phyloP scores from a whole-genome alignment of 108 stramenopile species.

The Cyclotella kingstonii region DNA sequence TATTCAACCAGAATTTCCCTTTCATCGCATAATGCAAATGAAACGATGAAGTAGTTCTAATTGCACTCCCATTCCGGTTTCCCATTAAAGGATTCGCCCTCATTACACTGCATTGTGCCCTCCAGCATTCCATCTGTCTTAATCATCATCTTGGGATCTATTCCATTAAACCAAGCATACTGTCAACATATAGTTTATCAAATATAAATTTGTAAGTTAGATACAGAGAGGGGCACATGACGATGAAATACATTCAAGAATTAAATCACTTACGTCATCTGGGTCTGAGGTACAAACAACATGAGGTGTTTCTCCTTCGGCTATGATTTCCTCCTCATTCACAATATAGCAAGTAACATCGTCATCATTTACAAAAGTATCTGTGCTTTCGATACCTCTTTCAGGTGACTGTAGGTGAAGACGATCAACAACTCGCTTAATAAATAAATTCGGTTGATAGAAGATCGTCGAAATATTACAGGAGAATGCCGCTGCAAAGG shows the following conservation, averaged over 20 bases:
- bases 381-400: neutral
- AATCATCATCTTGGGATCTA: constrained; percentile 45
- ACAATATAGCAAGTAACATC: constrained; percentile 52
- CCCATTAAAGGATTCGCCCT: constrained; percentile 51
- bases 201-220: too few relatives aligned
- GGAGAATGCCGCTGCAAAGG: neutral
- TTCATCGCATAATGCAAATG: neutral
- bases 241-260: too few relatives aligned
- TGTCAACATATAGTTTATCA: too few relatives aligned
- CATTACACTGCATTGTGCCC: constrained; percentile 41
- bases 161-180: constrained; percentile 69
- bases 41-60: neutral
- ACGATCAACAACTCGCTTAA: neutral
- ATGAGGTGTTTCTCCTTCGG: constrained; percentile 50
- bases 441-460: neutral
- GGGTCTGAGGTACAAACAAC: constrained; percentile 55
- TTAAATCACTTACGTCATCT: constrained; percentile 24
- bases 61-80: constrained; percentile 66
- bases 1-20: too few relatives aligned
- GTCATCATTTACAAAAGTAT: constrained; percentile 3
- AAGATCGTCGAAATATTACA: neutral
- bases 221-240: too few relatives aligned
- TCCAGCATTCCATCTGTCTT: constrained; percentile 32
- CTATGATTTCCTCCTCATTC: constrained; percentile 48
- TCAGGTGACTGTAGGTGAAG: neutral